phyloP scores from a whole-genome alignment of 1,284 basidiomycete genomes.

The Athelia sp. region DNA sequence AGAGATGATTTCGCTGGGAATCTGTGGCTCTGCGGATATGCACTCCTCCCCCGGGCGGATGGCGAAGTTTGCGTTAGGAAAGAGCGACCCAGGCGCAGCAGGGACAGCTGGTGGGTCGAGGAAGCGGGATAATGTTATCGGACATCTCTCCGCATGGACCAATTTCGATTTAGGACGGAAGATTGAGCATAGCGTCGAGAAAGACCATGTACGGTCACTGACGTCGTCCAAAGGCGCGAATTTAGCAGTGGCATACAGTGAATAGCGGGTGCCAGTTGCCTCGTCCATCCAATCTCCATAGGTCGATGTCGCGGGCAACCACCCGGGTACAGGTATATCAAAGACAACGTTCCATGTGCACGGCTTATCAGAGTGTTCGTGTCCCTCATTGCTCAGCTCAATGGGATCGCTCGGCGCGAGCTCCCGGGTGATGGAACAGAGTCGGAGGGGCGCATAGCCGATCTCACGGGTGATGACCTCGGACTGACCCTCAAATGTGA shows the following conservation, averaged over 20 bases:
- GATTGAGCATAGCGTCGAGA: conserved; percentile 43
- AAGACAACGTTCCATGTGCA: conserved; percentile 70
- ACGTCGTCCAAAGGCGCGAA: conserved; percentile 42
- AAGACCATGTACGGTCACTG: conserved; percentile 29
- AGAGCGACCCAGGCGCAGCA: conserved; percentile 8
- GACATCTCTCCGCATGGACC: conserved; percentile 26
- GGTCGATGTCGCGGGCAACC: conserved; percentile 59
- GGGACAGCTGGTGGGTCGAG: conserved; percentile 30
- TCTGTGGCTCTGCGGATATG: conserved; percentile 17
- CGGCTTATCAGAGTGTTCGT: conserved; percentile 45
- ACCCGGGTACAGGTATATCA: conserved; percentile 69
- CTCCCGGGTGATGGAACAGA: conserved; percentile 63
- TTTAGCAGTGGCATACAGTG: conserved; percentile 62
- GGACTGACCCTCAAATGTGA: conserved; percentile 75
- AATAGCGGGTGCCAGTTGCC: conserved; percentile 54
- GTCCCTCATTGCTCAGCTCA: conserved; percentile 58
- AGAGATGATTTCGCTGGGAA: conserved; percentile 49
- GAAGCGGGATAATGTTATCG: conserved; percentile 43
- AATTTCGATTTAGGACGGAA: conserved; percentile 36
- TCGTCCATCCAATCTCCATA: conserved; percentile 38
- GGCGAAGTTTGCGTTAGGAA: conserved; percentile 32
- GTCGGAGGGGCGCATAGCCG: conserved; percentile 58
- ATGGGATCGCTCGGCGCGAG: conserved; percentile 47
- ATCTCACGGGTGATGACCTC: conserved; percentile 54
- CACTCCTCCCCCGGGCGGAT: conserved; percentile 24